Evolutionary conservation across 1,284 basidiomycete genomes (phyloP).

Genomic region (Gomphus bonarii): DNA sequence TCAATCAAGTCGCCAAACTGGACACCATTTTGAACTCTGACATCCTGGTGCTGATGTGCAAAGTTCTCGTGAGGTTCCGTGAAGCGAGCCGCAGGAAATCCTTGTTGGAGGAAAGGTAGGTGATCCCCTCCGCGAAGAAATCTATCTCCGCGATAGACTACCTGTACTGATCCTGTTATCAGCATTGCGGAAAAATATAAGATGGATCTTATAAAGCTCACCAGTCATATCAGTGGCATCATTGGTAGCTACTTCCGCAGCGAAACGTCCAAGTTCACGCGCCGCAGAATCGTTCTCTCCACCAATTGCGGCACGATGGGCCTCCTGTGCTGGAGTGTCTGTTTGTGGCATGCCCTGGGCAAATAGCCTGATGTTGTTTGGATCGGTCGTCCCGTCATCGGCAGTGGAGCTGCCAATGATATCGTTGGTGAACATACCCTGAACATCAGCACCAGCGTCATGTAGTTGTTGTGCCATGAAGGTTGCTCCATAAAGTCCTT

Average conservation of each 20-base stretch:
- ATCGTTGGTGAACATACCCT: conserved; percentile 44
- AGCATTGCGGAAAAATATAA: neutral
- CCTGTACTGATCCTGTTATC: conserved; percentile 25
- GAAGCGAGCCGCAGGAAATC: conserved; percentile 43
- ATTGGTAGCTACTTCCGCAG: conserved; percentile 38
- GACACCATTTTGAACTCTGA: conserved; percentile 36
- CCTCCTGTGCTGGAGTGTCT: conserved; percentile 27
- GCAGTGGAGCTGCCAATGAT: conserved; percentile 40
- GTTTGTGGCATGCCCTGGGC: conserved; percentile 36
- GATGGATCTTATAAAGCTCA: conserved; percentile 16
- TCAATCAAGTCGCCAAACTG: conserved; percentile 44
- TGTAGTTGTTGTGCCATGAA: conserved; percentile 35
- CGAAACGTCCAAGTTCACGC: conserved; percentile 39
- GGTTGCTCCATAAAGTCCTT: conserved; percentile 36
- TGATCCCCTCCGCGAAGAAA: conserved; percentile 46
- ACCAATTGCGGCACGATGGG: conserved; percentile 29
- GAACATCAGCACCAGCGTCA: conserved; percentile 34
- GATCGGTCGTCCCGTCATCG: conserved; percentile 34
- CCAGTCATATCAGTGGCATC: conserved; percentile 36
- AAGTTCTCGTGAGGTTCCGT: conserved; percentile 46
- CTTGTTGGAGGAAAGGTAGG: conserved; percentile 35
- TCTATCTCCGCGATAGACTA: conserved; percentile 39
- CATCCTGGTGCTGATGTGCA: conserved; percentile 45
- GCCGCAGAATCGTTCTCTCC: conserved; percentile 44
- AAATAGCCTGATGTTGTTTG: conserved; percentile 39